Evolutionary conservation across 805 yeast species (phyloP).

Genomic region (Candida anglica): DNA sequence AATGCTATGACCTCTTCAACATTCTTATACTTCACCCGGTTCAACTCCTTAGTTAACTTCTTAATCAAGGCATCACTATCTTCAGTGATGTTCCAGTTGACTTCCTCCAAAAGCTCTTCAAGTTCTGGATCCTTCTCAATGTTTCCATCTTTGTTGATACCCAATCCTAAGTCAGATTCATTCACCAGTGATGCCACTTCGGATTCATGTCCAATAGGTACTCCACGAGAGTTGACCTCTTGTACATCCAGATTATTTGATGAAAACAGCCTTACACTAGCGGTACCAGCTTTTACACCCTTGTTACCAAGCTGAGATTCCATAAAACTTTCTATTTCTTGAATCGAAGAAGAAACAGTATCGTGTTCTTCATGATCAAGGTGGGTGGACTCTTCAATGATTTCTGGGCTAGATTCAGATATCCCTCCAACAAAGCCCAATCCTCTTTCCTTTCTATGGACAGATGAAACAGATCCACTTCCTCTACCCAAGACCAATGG

Average conservation of each 20-base stretch:
- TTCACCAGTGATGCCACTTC: conserved; percentile 2
- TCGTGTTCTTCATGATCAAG: conserved; percentile 2
- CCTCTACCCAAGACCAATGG: no score
- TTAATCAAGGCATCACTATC: conserved; percentile 55
- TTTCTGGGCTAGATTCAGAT: background rate
- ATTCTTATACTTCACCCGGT: conserved; percentile 58
- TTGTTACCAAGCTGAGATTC: no score
- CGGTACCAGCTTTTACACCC: conserved; percentile 5
- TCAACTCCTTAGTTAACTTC: conserved; percentile 56
- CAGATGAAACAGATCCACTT: conserved; percentile 2
- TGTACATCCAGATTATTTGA: conserved; percentile 1
- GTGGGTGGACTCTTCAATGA: conserved; percentile 2
- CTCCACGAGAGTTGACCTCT: background rate
- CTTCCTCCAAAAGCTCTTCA: conserved; percentile 71
- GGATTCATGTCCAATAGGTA: background rate
- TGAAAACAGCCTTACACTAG: conserved; percentile 1
- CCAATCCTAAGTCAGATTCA: conserved; percentile 12
- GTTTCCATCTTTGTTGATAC: conserved; percentile 9
- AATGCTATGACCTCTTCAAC: conserved; percentile 43
- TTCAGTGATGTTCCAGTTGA: conserved; percentile 72
- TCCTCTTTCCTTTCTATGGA: background rate
- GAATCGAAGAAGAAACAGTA: conserved; percentile 4
- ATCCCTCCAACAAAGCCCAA: background rate
- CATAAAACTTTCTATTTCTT: conserved; percentile 5
- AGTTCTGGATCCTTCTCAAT: conserved; percentile 38